phyloP scores from a whole-genome alignment of 495 filamentous ascomycete genomes.

The Penicillium bovifimosum region DNA sequence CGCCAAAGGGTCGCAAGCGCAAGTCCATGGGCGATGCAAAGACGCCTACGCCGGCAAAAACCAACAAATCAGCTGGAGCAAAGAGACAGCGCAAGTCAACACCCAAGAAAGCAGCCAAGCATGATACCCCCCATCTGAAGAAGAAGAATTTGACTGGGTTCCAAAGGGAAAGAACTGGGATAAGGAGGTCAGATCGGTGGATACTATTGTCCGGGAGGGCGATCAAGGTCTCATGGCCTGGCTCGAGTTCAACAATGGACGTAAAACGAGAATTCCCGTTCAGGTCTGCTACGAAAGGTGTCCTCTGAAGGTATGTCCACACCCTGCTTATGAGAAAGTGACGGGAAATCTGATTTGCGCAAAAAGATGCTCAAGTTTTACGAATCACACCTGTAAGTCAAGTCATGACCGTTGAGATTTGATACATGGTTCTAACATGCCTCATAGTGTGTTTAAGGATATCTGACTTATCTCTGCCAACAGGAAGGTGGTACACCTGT shows the following conservation, averaged over 20 bases:
- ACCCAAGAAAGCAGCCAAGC: conserved; percentile 14
- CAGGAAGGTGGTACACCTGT: not conserved
- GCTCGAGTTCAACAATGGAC: conserved; percentile 52
- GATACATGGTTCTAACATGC: conserved; percentile 16
- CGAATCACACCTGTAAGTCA: conserved; percentile 41
- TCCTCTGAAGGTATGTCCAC: conserved; percentile 28
- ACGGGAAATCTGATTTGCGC: conserved; percentile 12
- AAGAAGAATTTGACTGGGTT: conserved; percentile 33
- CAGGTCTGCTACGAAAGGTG: conserved; percentile 39
- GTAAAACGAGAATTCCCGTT: conserved; percentile 33
- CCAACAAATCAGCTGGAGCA: conserved; percentile 18
- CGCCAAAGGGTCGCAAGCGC: conserved; percentile 29
- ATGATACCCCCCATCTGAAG: conserved; percentile 1
- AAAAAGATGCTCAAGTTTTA: conserved; percentile 44
- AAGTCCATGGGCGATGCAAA: conserved; percentile 36
- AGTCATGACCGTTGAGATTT: not conserved
- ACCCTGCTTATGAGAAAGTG: not conserved
- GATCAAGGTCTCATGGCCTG: conserved; percentile 42
- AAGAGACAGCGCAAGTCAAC: conserved; percentile 20
- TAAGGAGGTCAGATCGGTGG: conserved; percentile 45
- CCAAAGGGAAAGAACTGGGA: conserved; percentile 56
- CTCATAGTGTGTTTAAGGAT: conserved; percentile 36
- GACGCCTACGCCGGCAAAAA: conserved; percentile 14
- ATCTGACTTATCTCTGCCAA: conserved; percentile 7
- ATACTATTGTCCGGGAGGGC: conserved; percentile 52